Evolutionary conservation across 139 green algal species (phyloP).

Genomic region (Axilococcus clingmanii): DNA sequence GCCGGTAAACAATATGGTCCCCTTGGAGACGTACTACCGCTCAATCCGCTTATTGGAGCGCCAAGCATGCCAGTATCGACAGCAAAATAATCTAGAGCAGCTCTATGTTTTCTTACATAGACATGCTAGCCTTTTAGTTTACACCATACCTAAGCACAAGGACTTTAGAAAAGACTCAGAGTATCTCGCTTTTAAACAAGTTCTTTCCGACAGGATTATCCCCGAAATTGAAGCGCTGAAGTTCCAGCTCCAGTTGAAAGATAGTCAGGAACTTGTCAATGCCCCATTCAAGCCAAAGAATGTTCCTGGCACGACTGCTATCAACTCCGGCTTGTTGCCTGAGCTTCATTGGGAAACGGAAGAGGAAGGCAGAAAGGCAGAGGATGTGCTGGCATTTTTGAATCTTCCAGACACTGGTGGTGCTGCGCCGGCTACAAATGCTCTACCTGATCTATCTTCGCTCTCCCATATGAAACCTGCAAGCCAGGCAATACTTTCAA

Average conservation of each 20-base stretch:
- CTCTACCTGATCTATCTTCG: too few species aligned
- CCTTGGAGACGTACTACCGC: constrained; percentile 46
- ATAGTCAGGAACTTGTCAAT: constrained; percentile 3
- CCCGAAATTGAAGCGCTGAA: constrained; percentile 62
- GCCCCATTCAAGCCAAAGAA: constrained; percentile 27
- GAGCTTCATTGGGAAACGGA: constrained; percentile 15
- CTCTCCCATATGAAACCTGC: too few species aligned
- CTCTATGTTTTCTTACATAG: constrained; percentile 78
- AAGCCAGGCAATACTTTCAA: constrained; percentile 18
- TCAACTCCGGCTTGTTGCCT: constrained; percentile 45
- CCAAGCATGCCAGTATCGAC: constrained; percentile 57
- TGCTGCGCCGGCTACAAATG: constrained; percentile 7
- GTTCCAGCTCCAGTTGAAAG: constrained; percentile 15
- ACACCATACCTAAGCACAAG: constrained; percentile 64
- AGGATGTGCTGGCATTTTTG: not conserved
- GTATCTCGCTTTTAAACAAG: constrained; percentile 21
- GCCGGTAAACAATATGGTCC: constrained; percentile 37
- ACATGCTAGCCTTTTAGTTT: constrained; percentile 56
- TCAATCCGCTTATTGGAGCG: constrained; percentile 36
- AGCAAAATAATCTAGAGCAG: constrained; percentile 45
- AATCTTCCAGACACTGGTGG: not conserved
- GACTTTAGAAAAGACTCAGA: constrained; percentile 24
- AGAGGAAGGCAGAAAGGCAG: not conserved
- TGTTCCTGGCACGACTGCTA: constrained; percentile 26
- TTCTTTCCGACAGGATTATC: constrained; percentile 5